Evolutionary conservation across 768 basidiomycete species (phyloP), one percentile per base, ranked within the genome.

Genomic region (Serendipita sp.): DNA sequence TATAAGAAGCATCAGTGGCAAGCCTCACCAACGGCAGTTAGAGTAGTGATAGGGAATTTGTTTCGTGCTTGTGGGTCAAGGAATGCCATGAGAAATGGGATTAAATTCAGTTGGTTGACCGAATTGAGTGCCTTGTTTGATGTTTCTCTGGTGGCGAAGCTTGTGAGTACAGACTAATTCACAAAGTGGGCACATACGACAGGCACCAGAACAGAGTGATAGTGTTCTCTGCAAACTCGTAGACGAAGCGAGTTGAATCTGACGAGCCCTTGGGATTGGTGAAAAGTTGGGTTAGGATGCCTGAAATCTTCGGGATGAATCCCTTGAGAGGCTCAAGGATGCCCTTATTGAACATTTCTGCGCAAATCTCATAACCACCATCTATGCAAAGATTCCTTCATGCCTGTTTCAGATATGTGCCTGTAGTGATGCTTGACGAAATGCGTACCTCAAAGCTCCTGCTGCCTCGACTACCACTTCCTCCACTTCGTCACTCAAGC

Each of bases 281-380:
- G 5, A 90, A 76, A 70, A 83, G 86, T 70, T 87, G 82, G 8
- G 86, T 78, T 35, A 94, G 77, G 0, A 81, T 84, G 2, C 74
- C 75, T 11, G 91, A 88, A 65, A 95, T 86, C 92, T 95, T 92
- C 4, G 88, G 86, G 16, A 92, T 78, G 69, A 91, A 89, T 0
- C 81, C 79, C 69, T 79, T 83, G 65, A 92, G 74, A 2, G 89
- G 89, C 3, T 84, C 80, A 60, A 96, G 77, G 51, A 96, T 85
- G 69, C 89, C 90, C 77, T 96, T 96, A 74, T 97, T 96, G 76
- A 87, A 94, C 90, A 97, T 94, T 74, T 96, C 92, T 1, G 88
- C 91, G 70, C 93, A 94, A 54, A 96, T 88, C 68, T 96, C 92
- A 71, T 90, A 89, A 63, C 94, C 94, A 15, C 93, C 94, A 71